Conservation (phyloP, 495 filamentous ascomycete genomes). For the Aspergillus mulundensis region DNA sequence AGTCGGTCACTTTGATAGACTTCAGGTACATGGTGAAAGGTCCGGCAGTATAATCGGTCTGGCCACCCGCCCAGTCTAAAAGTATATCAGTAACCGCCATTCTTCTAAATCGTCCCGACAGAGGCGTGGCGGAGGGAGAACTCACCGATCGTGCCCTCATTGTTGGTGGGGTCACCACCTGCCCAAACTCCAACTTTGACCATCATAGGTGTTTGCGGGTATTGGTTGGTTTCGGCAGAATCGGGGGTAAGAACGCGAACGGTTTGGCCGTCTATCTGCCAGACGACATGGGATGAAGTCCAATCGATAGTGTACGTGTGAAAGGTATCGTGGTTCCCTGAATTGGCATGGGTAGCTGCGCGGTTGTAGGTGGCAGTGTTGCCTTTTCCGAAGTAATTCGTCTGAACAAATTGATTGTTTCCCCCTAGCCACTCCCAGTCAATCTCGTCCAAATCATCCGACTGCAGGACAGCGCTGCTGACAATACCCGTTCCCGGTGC, state of each 20-base stretch:
- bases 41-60: conserved; percentile 70
- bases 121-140: conserved; percentile 2
- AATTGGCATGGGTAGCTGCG: conserved; percentile 52
- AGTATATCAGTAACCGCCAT: conserved; percentile 17
- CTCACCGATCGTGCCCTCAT: conserved; percentile 63
- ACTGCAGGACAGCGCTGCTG: conserved; percentile 77
- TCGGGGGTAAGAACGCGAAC: conserved; percentile 64
- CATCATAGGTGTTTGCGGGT: conserved; percentile 84
- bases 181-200: conserved; percentile 83
- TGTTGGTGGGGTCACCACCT: conserved; percentile 67
- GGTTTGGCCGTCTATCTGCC: conserved; percentile 64
- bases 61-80: conserved; percentile 76
- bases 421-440: conserved; percentile 84
- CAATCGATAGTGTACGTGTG: conserved; percentile 86
- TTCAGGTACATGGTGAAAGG: conserved; percentile 85
- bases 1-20: conserved; percentile 74
- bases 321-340: conserved; percentile 51
- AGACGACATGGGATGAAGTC: conserved; percentile 68
- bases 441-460: conserved; percentile 84
- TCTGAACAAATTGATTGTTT: conserved; percentile 58
- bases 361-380: conserved; percentile 62
- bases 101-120: background rate
- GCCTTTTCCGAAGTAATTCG: conserved; percentile 87
- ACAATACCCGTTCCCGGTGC: conserved; percentile 61
- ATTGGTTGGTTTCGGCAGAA: conserved; percentile 62